Evolutionary conservation across 2,329 filamentous ascomycete genomes (phyloP).

Genomic region (Trichoderma sp.): DNA sequence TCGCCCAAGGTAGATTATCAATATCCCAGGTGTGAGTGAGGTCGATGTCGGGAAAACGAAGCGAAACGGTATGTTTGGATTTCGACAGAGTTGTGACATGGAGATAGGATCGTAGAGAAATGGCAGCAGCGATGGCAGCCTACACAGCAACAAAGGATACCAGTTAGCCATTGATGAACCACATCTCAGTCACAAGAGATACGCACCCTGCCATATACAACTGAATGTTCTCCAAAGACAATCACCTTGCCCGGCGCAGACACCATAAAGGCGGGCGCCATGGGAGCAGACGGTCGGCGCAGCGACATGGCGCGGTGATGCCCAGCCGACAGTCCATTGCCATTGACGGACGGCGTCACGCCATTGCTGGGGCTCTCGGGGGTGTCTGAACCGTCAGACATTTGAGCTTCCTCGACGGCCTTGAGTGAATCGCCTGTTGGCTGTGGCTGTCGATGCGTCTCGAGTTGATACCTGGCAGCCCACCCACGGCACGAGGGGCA

Average conservation of each 20-base stretch:
- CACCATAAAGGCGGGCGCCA: conserved; percentile 93
- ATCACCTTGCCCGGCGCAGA: conserved; percentile 98
- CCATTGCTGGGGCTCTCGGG: conserved; percentile 27
- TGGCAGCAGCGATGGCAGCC: conserved; percentile 90
- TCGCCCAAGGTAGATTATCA: conserved; percentile 81
- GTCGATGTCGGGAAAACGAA: conserved; percentile 88
- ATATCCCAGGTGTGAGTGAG: conserved; percentile 93
- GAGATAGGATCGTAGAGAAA: conserved; percentile 93
- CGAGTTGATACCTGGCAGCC: neutral
- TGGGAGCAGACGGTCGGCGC: conserved; percentile 60
- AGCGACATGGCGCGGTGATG: conserved; percentile 41
- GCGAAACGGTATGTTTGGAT: conserved; percentile 79
- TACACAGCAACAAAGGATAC: conserved; percentile 34
- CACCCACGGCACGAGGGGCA: conserved; percentile 4
- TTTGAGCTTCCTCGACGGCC: neutral
- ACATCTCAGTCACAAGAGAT: neutral
- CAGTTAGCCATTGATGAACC: neutral
- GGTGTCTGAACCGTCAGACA: conserved; percentile 27
- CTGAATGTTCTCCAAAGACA: conserved; percentile 94
- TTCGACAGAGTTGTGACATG: conserved; percentile 94
- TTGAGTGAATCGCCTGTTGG: neutral
- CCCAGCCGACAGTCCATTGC: conserved; percentile 15
- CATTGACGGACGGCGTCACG: conserved; percentile 23
- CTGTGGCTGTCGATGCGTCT: neutral
- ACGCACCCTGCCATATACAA: conserved; percentile 89